A percentile compares a stretch with the other conserved stretches of the same genome.
Evolutionary conservation across 257 asterid genomes (phyloP).

Genomic region (Solanum chiquidenum): DNA sequence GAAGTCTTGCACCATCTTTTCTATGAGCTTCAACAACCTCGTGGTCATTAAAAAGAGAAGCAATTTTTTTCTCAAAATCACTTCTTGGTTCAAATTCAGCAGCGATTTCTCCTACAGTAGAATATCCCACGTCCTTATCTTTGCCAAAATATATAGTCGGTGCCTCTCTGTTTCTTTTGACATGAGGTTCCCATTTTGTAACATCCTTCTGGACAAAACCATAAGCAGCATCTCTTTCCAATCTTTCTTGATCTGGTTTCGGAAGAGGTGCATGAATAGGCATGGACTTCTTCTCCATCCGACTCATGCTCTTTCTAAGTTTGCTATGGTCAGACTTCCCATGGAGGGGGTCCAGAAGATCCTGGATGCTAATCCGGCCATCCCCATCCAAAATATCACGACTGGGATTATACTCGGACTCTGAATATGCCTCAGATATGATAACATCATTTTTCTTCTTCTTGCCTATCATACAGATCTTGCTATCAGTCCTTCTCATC

Average conservation of each 20-base stretch:
- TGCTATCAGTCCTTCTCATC: not conserved
- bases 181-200: constrained; percentile 71
- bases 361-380: constrained; percentile 56
- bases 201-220: constrained; percentile 49
- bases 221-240: constrained; percentile 63
- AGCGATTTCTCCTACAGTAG: constrained; percentile 89
- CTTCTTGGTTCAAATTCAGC: constrained; percentile 81
- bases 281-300: constrained; percentile 39
- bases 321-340: constrained; percentile 46
- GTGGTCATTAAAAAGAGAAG: constrained; percentile 44
- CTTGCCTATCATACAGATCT: constrained; percentile 30
- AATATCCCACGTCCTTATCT: constrained; percentile 49
- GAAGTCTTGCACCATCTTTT: constrained; percentile 86
- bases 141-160: constrained; percentile 72
- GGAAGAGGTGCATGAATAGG: constrained; percentile 65
- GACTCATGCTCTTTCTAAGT: constrained; percentile 36
- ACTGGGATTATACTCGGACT: constrained; percentile 80
- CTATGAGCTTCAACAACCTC: constrained; percentile 78
- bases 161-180: constrained; percentile 88
- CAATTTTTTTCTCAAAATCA: constrained; percentile 85
- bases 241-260: constrained; percentile 47
- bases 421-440: constrained; percentile 76
- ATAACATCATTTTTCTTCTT: constrained; percentile 37
- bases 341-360: constrained; percentile 65
- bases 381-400: constrained; percentile 62